Evolutionary conservation across 2,329 filamentous ascomycete genomes (phyloP).

Genomic region (Venturia aucupariae): DNA sequence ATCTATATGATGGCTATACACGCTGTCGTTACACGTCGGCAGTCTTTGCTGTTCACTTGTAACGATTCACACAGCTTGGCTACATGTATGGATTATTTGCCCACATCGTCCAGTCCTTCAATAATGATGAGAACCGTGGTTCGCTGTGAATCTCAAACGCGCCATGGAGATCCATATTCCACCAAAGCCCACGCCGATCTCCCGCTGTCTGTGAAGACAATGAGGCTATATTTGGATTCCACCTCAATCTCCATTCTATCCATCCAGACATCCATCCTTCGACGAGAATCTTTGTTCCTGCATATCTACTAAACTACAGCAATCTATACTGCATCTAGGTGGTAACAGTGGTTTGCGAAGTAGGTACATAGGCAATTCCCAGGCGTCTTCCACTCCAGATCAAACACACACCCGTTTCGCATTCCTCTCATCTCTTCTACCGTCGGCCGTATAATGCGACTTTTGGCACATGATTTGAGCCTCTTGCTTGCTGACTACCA

Average conservation of each 20-base stretch:
- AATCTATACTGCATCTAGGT: background rate
- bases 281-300: too few relatives aligned
- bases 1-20: too few relatives aligned
- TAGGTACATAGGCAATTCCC: background rate
- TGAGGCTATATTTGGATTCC: background rate
- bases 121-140: background rate
- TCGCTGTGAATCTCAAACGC: background rate
- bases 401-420: background rate
- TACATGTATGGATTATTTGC: background rate
- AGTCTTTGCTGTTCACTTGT: background rate
- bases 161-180: background rate
- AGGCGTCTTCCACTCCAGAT: background rate
- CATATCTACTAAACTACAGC: too few relatives aligned
- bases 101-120: background rate
- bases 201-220: background rate
- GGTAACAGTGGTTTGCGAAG: background rate
- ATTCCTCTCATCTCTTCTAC: background rate
- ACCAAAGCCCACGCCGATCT: background rate
- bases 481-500: background rate
- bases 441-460: background rate
- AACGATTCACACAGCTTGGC: background rate
- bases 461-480: background rate
- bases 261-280: too few relatives aligned
- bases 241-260: too few relatives aligned
- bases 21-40: background rate